Percentiles rank a stretch among this genome's conserved stretches.
Conservation (phyloP, 2,329 filamentous ascomycete species). For the Zymoseptoria ardabiliae region DNA sequence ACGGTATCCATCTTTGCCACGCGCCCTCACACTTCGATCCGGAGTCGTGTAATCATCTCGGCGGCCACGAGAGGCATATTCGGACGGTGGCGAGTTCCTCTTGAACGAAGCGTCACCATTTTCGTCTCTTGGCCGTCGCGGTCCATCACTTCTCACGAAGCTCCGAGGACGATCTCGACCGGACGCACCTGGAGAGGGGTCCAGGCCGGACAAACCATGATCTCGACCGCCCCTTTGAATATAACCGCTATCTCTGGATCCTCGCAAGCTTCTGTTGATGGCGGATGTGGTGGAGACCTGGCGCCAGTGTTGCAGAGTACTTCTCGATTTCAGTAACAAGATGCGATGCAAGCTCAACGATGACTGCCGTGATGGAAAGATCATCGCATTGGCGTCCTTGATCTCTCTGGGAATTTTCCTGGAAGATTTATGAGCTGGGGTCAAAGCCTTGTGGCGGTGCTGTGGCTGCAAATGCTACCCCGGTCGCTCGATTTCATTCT, state of each 20-base stretch:
- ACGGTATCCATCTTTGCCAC: neutral
- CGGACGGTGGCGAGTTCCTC: neutral
- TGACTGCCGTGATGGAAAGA: slow-evolving; percentile 6
- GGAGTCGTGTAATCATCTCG: neutral
- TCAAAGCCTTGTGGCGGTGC: neutral
- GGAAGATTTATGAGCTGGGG: neutral
- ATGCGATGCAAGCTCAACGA: slow-evolving; percentile 9
- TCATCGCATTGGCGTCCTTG: slow-evolving; percentile 2
- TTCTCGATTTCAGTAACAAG: neutral
- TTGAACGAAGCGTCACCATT: neutral
- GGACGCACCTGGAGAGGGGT: neutral
- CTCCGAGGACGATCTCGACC: neutral
- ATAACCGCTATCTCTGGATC: slow-evolving; percentile 10
- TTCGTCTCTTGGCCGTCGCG: neutral
- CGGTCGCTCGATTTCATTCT: neutral
- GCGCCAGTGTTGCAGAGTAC: slow-evolving; percentile 25
- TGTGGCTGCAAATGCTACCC: neutral
- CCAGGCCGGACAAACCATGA: neutral
- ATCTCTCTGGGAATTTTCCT: neutral
- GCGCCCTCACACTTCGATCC: neutral
- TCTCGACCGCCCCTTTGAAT: slow-evolving; percentile 12
- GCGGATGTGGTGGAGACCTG: slow-evolving; percentile 57
- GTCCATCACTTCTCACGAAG: neutral
- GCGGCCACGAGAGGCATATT: neutral
- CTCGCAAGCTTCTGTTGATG: slow-evolving; percentile 59